phyloP scores from a whole-genome alignment of 257 asterid species.

The Rauvolfia tetraphylla region DNA sequence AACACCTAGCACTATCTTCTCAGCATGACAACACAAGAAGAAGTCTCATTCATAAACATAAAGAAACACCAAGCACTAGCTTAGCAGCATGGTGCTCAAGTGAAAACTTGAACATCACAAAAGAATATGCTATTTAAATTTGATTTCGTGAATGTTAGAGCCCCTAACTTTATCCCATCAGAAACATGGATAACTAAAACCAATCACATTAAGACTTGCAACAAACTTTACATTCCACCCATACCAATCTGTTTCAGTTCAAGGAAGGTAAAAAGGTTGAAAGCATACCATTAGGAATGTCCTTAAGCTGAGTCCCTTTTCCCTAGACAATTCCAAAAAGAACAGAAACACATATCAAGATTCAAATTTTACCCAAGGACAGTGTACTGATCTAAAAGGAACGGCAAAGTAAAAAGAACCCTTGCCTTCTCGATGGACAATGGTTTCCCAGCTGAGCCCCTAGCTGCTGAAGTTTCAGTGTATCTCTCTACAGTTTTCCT shows the following conservation, averaged over 20 bases:
- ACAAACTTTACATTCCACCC: not conserved
- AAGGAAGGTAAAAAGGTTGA: conserved; percentile 1
- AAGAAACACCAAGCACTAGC: not conserved
- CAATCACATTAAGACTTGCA: not conserved
- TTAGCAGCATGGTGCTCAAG: not conserved
- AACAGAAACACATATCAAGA: not conserved
- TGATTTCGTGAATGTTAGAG: not conserved
- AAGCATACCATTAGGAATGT: conserved; percentile 77
- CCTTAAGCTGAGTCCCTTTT: conserved; percentile 71
- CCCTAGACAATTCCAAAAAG: conserved; percentile 45
- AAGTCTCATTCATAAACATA: not conserved
- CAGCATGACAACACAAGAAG: not conserved
- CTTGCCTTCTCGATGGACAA: conserved; percentile 69
- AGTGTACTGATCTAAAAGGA: too few relatives aligned
- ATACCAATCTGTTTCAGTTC: not conserved
- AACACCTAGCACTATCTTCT: too few relatives aligned
- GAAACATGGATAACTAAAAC: too few relatives aligned
- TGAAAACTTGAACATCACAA: not conserved
- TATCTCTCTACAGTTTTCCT: conserved; percentile 80
- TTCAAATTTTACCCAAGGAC: not conserved
- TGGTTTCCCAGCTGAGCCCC: conserved; percentile 43
- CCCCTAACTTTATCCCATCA: not conserved
- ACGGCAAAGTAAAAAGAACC: not conserved
- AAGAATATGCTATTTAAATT: not conserved
- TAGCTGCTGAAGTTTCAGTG: conserved; percentile 38